Conservation (phyloP, 768 basidiomycete species). For the Macrolepiota dolichaula region DNA sequence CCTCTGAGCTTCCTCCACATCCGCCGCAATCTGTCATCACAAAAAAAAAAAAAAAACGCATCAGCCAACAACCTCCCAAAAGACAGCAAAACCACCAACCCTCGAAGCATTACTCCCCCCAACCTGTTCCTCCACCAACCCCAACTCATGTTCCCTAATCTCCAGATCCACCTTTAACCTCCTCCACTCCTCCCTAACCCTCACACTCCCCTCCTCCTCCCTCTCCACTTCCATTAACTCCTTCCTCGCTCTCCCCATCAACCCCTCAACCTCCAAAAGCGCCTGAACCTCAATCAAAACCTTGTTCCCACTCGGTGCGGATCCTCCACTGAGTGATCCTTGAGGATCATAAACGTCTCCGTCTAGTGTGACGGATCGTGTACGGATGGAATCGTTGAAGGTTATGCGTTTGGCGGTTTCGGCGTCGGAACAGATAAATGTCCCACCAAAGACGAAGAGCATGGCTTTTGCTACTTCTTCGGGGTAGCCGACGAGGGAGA, state of each 20-base stretch:
- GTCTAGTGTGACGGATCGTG: constrained; percentile 87
- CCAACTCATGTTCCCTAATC: constrained; percentile 85
- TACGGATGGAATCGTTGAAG: constrained; percentile 63
- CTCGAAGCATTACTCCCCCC: constrained; percentile 86
- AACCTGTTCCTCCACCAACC: constrained; percentile 78
- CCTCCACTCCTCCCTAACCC: constrained; percentile 61
- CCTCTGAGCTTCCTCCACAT: constrained; percentile 72
- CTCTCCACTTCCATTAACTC: constrained; percentile 49
- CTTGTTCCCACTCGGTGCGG: constrained; percentile 73
- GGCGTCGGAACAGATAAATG: constrained; percentile 87
- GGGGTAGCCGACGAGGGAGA: constrained; percentile 85
- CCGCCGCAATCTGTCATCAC: constrained; percentile 61
- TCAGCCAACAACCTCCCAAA: not conserved
- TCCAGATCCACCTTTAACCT: constrained; percentile 66
- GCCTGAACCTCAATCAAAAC: constrained; percentile 83
- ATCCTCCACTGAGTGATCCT: constrained; percentile 89
- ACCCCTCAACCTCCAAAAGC: constrained; percentile 63
- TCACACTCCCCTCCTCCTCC: constrained; percentile 50
- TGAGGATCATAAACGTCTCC: constrained; percentile 97
- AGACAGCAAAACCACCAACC: constrained; percentile 40
- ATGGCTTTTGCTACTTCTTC: constrained; percentile 85
- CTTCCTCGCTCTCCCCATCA: constrained; percentile 45
- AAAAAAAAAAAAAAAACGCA: too few relatives aligned
- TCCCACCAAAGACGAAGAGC: constrained; percentile 90
- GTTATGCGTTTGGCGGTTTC: constrained; percentile 86